phyloP scores from a whole-genome alignment of 257 asterid species.

The Ajuga chamaepitys region DNA sequence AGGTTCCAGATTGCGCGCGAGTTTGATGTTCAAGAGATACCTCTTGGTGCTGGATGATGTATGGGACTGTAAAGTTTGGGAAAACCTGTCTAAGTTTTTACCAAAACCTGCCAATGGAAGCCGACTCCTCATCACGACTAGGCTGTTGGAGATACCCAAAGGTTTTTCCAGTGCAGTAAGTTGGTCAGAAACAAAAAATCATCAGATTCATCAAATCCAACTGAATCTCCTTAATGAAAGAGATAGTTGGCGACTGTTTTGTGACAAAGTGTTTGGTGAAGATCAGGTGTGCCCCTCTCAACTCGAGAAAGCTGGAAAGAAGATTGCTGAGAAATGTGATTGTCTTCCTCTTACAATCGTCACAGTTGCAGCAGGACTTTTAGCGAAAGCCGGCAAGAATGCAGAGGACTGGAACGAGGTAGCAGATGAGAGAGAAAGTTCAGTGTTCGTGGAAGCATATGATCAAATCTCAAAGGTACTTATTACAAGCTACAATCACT shows the following conservation, averaged over 20 bases:
- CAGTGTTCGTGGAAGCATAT: not conserved
- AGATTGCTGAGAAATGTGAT: not conserved
- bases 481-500: constrained; percentile 16
- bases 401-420: constrained; percentile 1
- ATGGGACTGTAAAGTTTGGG: too few relatives aligned
- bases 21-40: too few relatives aligned
- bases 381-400: not conserved
- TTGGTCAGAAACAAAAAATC: too few relatives aligned
- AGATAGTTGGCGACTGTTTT: constrained; percentile 5
- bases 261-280: not conserved
- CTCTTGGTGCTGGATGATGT: too few relatives aligned
- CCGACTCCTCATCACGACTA: too few relatives aligned
- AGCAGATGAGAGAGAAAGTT: not conserved
- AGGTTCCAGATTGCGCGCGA: too few relatives aligned
- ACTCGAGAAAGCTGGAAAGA: too few relatives aligned
- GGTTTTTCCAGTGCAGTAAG: too few relatives aligned
- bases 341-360: constrained; percentile 23
- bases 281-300: not conserved
- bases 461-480: not conserved
- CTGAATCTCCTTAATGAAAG: not conserved
- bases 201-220: too few relatives aligned
- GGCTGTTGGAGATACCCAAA: too few relatives aligned
- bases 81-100: too few relatives aligned
- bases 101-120: too few relatives aligned
- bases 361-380: not conserved